Evolutionary conservation across 176 grass and related monocot species (phyloP).

Genomic region (Chrysopogon serrulatus): DNA sequence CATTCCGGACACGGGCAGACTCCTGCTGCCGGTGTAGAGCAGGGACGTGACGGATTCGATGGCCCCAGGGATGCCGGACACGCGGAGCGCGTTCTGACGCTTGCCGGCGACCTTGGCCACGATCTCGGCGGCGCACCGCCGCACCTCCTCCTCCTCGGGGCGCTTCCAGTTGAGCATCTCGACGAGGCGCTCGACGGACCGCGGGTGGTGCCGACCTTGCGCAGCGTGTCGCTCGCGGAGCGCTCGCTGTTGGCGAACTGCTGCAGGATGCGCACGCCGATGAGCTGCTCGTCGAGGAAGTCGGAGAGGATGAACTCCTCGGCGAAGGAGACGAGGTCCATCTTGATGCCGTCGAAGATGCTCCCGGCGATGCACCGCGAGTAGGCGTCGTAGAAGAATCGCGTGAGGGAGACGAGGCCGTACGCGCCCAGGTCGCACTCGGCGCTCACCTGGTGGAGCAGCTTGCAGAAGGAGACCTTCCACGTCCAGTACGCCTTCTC

Average conservation of each 20-base stretch:
- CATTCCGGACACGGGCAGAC: background rate
- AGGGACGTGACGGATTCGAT: slow-evolving; percentile 67
- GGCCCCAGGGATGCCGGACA: slow-evolving; percentile 53
- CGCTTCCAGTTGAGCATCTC: slow-evolving; percentile 41
- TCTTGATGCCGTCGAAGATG: slow-evolving; percentile 75
- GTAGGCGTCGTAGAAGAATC: slow-evolving; percentile 74
- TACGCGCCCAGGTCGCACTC: slow-evolving; percentile 43
- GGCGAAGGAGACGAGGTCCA: slow-evolving; percentile 67
- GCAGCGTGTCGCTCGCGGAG: background rate
- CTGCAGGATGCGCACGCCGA: slow-evolving; percentile 51
- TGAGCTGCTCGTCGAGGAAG: slow-evolving; percentile 71
- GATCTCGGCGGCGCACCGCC: slow-evolving; percentile 31
- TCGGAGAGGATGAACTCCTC: slow-evolving; percentile 50
- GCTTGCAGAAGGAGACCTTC: slow-evolving; percentile 9
- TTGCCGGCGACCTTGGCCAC: slow-evolving; percentile 45
- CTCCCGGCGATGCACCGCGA: slow-evolving; percentile 47
- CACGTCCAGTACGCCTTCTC: slow-evolving; percentile 67
- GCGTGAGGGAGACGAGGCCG: slow-evolving; percentile 44
- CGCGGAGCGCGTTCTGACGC: slow-evolving; percentile 50
- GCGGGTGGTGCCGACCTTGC: background rate
- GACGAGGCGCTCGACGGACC: background rate
- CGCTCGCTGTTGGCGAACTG: slow-evolving; percentile 7
- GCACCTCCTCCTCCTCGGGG: slow-evolving; percentile 42
- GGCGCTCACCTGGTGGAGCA: slow-evolving; percentile 34
- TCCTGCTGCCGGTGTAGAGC: background rate